Evolutionary conservation across 164 flowering plant species (phyloP).

Genomic region (Sextonia rubra): DNA sequence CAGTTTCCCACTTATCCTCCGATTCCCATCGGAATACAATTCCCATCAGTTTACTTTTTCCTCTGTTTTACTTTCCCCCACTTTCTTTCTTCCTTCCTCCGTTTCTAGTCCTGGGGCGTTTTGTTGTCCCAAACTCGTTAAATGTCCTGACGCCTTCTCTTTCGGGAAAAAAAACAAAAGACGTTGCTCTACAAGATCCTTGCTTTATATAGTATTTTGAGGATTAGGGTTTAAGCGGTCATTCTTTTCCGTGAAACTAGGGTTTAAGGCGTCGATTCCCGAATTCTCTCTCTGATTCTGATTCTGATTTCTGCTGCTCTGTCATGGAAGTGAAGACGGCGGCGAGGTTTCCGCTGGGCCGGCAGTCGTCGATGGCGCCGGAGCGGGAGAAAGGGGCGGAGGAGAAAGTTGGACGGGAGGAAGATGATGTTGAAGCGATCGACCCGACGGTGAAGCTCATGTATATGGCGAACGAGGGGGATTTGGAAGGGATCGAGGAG

Average conservation of each 20-base stretch:
- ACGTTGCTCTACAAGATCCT: background rate
- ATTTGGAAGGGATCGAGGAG: conserved; percentile 62
- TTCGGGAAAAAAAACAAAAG: background rate
- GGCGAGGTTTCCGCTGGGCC: conserved; percentile 34
- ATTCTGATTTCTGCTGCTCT: background rate
- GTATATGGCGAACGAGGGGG: conserved; percentile 70
- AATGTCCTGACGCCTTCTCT: background rate
- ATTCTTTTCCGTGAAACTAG: background rate
- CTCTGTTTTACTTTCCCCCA: background rate
- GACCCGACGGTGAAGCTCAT: conserved; percentile 52
- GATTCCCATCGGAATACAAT: background rate
- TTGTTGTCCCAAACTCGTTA: background rate
- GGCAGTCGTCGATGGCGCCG: conserved; percentile 77
- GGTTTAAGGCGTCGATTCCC: background rate
- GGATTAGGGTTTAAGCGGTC: background rate
- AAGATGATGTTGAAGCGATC: conserved; percentile 24
- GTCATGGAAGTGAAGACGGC: conserved; percentile 13
- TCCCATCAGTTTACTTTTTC: background rate
- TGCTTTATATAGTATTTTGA: background rate
- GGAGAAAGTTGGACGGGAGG: background rate
- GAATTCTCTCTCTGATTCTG: background rate
- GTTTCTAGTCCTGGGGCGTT: background rate
- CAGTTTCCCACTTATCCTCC: background rate
- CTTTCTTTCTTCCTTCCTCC: background rate
- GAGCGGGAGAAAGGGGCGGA: conserved; percentile 16